Evolutionary conservation across 2,329 filamentous ascomycete species (phyloP), one percentile per base, ranked within the genome.

Genomic region (Neophaeococcomyces aloes): DNA sequence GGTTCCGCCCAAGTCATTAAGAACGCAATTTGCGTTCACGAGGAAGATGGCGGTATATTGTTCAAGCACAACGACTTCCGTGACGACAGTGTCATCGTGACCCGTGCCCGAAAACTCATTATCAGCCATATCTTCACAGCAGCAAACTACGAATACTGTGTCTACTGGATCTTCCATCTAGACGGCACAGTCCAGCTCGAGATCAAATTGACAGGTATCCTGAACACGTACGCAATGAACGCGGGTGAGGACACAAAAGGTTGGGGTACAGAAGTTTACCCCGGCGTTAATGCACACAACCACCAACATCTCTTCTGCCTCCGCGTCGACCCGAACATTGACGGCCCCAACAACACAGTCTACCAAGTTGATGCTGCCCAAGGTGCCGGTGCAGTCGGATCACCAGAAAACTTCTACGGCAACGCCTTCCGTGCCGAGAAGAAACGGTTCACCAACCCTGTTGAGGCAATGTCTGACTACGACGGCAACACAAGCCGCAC

Each of bases 1-100:
- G 88, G 88, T 18, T 74, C 76, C n/a, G 70, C 83, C 21, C 78
- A 79, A 3, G 83, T 79, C 1, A 86, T 94, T 68, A 89, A 94
- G 70, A 94, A 94, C 58, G 88, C 88, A 29, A 83, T 95, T 53
- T 95, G 88, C 62, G 88, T 95, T 52, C 88, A 95, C 64, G 88
- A 95, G 62, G 88, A 95, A 66, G 88, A 95, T 52, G 77, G 78
- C 2, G 88, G 88, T 4, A 91, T 95, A 47, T 70, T 94, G 1
- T 94, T 93, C 76, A 95, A 95, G 67, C 86, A 93, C 66, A 87
- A 79, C 13, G 88, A 95, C 64, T 95, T 94, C 75, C 77, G 88
- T 29, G 88, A 95, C 58, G 83, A 91, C 33, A 89, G 84, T 0
- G 77, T 80, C 43, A 86, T 91, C 7, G 84, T 94, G 3, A 94